phyloP scores from a whole-genome alignment of 176 grass and related monocot species.

The Oropetium thomaeum region DNA sequence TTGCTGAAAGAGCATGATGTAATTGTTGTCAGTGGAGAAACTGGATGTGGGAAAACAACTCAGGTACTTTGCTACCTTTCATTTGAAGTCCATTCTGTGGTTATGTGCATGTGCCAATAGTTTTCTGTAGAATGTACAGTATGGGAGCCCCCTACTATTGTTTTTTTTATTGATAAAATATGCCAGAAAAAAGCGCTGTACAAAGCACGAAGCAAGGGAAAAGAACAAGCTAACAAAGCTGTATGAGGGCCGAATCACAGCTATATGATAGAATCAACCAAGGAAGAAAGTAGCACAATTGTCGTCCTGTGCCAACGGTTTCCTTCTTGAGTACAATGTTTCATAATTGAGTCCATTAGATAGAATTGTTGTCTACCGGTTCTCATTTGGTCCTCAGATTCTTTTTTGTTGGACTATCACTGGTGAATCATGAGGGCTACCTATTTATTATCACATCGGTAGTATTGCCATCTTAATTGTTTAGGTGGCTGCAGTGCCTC shows the following conservation, averaged over 20 bases:
- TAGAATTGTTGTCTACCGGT: constrained; percentile 3
- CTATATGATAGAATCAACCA: too few species aligned
- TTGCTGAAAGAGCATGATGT: constrained; percentile 80
- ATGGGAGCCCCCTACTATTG: too few species aligned
- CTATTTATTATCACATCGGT: background rate
- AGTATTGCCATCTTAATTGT: background rate
- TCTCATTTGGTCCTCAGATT: background rate
- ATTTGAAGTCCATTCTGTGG: constrained; percentile 4
- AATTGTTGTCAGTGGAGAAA: constrained; percentile 94
- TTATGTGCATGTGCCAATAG: background rate
- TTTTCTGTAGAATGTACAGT: too few species aligned
- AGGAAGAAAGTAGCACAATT: too few species aligned
- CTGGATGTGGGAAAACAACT: constrained; percentile 98
- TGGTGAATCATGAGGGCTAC: background rate
- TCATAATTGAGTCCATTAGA: background rate
- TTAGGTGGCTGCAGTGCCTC: background rate
- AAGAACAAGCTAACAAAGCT: too few species aligned
- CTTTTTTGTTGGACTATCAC: background rate
- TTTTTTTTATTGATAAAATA: too few species aligned
- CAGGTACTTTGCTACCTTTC: constrained; percentile 55
- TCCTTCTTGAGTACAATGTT: constrained; percentile 19
- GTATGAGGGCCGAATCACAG: too few species aligned
- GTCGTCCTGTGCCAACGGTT: background rate
- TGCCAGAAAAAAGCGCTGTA: too few species aligned
- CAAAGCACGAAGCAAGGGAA: too few species aligned